Evolutionary conservation across 106 monocot genomes (phyloP).

Genomic region (Gastrodia elata): DNA sequence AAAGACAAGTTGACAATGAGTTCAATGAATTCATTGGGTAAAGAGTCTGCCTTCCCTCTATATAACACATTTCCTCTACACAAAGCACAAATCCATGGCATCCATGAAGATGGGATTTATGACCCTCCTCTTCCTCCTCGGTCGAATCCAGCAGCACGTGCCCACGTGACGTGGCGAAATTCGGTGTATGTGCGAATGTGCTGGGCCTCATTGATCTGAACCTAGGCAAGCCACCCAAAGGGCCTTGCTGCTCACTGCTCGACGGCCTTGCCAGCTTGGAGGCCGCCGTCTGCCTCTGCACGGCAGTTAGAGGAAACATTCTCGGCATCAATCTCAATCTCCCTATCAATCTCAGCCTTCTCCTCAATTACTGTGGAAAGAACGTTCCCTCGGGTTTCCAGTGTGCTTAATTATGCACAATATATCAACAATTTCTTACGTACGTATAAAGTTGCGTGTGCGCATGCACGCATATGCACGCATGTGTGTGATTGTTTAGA

Average conservation of each 20-base stretch:
- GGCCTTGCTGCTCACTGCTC: constrained; percentile 32
- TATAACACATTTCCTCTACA: not conserved
- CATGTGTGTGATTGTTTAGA: not conserved
- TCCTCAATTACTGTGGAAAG: constrained; percentile 31
- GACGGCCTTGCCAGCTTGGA: constrained; percentile 28
- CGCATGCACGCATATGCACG: not conserved
- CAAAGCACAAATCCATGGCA: not conserved
- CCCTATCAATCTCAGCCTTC: constrained; percentile 29
- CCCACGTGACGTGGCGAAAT: constrained; percentile 19
- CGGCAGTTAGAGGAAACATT: constrained; percentile 28
- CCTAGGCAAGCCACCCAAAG: constrained; percentile 15
- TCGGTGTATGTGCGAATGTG: constrained; percentile 42
- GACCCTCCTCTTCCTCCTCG: constrained; percentile 1
- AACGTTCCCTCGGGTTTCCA: constrained; percentile 1
- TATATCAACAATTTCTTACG: not conserved
- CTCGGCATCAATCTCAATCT: constrained; percentile 36
- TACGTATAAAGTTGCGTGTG: not conserved
- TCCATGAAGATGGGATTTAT: not conserved
- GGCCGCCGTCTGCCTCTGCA: constrained; percentile 47
- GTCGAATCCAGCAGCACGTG: not conserved
- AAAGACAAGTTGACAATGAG: not conserved
- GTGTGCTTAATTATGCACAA: constrained; percentile 8
- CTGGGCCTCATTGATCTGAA: constrained; percentile 25
- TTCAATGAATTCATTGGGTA: not conserved
- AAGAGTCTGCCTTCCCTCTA: not conserved